Conservation (phyloP, 805 yeast genomes). For the Metschnikowia continentalis region DNA sequence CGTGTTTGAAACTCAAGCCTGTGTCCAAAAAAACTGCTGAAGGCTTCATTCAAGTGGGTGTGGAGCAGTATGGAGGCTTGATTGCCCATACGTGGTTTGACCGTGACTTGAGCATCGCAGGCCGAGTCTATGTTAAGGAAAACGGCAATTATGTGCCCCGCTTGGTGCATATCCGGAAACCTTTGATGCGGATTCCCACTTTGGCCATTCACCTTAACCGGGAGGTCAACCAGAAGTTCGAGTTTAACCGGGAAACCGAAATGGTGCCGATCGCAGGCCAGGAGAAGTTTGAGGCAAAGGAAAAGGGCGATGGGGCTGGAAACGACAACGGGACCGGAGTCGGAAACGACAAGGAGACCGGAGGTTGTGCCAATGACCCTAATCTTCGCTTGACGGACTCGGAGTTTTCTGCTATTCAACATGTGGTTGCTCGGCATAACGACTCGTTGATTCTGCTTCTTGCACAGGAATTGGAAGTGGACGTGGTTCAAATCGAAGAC, state of each 20-base stretch:
- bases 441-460: constrained; percentile 62
- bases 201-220: constrained; percentile 89
- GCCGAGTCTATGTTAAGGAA: constrained; percentile 72
- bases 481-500: constrained; percentile 66
- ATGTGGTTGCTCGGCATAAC: constrained; percentile 73
- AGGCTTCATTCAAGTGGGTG: constrained; percentile 86
- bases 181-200: constrained; percentile 83
- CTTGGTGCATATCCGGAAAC: constrained; percentile 75
- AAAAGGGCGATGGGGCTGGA: constrained; percentile 12
- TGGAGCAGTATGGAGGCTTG: constrained; percentile 94
- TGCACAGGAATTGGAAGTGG: constrained; percentile 58
- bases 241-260: constrained; percentile 85
- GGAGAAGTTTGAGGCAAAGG: constrained; percentile 12
- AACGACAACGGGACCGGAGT: not conserved
- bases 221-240: constrained; percentile 71
- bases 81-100: constrained; percentile 98
- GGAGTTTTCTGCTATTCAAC: constrained; percentile 61
- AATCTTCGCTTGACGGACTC: constrained; percentile 44
- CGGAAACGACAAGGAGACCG: not conserved
- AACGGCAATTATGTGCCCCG: constrained; percentile 54
- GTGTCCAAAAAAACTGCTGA: constrained; percentile 63
- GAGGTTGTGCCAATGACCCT: constrained; percentile 48
- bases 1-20: constrained; percentile 85
- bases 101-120: constrained; percentile 87
- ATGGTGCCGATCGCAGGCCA: constrained; percentile 82